Conservation (phyloP, 768 basidiomycete genomes). For the Suillus subluteus region DNA sequence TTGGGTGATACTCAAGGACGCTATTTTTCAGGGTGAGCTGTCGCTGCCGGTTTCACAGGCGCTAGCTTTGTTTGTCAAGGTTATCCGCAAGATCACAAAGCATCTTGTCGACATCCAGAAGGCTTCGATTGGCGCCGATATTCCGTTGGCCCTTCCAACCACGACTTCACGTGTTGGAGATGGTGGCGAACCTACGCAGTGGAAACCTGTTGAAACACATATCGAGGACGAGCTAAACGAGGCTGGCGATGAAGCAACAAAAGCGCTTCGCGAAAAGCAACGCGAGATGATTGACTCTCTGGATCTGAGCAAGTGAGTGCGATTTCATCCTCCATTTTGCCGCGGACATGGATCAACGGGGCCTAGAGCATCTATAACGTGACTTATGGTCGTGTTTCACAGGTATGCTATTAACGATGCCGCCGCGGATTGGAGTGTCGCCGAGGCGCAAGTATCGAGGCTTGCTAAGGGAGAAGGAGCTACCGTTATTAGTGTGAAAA, state of each 20-base stretch:
- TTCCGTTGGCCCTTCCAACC: slow-evolving; percentile 47
- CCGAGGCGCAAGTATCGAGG: slow-evolving; percentile 71
- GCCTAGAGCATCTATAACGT: slow-evolving; percentile 19
- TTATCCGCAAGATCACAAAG: slow-evolving; percentile 83
- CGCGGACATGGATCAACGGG: slow-evolving; percentile 15
- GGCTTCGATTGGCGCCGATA: slow-evolving; percentile 66
- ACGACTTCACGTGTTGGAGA: slow-evolving; percentile 15
- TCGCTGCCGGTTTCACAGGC: slow-evolving; percentile 84
- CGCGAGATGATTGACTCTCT: slow-evolving; percentile 86
- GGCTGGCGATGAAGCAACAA: slow-evolving; percentile 71
- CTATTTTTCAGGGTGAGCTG: slow-evolving; percentile 65
- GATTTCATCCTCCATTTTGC: background rate
- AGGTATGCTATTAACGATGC: slow-evolving; percentile 79
- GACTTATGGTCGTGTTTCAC: slow-evolving; percentile 16
- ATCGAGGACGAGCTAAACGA: slow-evolving; percentile 75
- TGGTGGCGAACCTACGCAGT: slow-evolving; percentile 23
- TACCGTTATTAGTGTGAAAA: slow-evolving; percentile 80
- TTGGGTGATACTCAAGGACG: background rate
- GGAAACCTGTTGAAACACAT: slow-evolving; percentile 48
- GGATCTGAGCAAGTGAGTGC: slow-evolving; percentile 83
- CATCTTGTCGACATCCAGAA: slow-evolving; percentile 79
- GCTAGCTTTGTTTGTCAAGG: slow-evolving; percentile 89
- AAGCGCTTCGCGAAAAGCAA: slow-evolving; percentile 66
- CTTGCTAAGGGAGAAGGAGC: slow-evolving; percentile 53
- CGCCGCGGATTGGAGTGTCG: slow-evolving; percentile 72